Evolutionary conservation across 106 monocot species (phyloP).

Genomic region (Ottelia alismoides): DNA sequence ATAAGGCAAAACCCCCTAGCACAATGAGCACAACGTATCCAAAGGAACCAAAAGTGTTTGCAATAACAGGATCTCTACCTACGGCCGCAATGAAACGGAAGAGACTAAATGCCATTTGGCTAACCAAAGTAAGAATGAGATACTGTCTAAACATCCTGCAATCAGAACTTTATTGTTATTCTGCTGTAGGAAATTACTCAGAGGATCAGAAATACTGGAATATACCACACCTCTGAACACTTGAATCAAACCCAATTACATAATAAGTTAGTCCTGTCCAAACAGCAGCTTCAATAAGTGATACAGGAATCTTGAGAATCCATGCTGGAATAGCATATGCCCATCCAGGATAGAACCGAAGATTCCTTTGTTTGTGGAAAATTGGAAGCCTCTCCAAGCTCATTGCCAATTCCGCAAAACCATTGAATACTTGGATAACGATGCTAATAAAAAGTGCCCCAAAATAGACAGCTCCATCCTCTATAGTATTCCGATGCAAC

Average conservation of each 20-base stretch:
- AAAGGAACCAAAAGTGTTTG: constrained; percentile 55
- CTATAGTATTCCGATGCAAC: constrained; percentile 24
- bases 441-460: constrained; percentile 68
- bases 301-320: constrained; percentile 71
- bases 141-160: constrained; percentile 20
- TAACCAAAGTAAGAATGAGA: constrained; percentile 9
- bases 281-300: constrained; percentile 52
- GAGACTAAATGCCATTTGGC: constrained; percentile 13
- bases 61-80: constrained; percentile 17
- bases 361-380: constrained; percentile 78
- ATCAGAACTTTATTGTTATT: constrained; percentile 21
- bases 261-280: constrained; percentile 55
- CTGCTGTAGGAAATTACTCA: constrained; percentile 41
- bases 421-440: constrained; percentile 60
- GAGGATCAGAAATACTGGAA: constrained; percentile 34
- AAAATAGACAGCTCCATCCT: constrained; percentile 43
- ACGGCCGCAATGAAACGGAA: constrained; percentile 16
- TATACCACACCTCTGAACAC: constrained; percentile 39
- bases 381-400: constrained; percentile 66
- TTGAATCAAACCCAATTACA: constrained; percentile 70
- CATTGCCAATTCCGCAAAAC: constrained; percentile 65
- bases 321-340: constrained; percentile 70
- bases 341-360: constrained; percentile 69
- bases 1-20: constrained; percentile 59
- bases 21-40: constrained; percentile 53